A percentile compares a stretch with the other conserved stretches of the same genome.
These are phyloP conservation scores for Pelargonium fulgidum DNA, from an alignment of 441 rosid species.

Conservation along the genomic window DNA sequence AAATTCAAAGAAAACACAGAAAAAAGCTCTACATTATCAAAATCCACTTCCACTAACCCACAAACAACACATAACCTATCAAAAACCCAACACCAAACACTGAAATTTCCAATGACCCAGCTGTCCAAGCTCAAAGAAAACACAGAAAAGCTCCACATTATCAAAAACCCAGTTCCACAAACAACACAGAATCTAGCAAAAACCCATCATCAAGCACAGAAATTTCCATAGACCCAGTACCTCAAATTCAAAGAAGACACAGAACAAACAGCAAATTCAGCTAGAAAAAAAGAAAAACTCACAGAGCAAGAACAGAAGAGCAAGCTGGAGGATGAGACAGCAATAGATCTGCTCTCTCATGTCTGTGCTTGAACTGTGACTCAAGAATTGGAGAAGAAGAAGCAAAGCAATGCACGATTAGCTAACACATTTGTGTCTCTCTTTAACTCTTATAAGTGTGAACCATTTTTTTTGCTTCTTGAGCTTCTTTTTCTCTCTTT, in stretches of 20 bases:
- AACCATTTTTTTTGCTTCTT: no score
- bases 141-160: neutral
- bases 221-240: no score
- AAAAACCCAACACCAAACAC: neutral
- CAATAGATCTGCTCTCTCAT: slow-evolving; percentile 18
- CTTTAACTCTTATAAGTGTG: no score
- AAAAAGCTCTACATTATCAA: neutral
- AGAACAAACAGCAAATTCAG: neutral
- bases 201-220: no score
- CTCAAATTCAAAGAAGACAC: neutral
- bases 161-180: no score
- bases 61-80: no score
- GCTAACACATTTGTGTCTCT: neutral
- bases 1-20: neutral
- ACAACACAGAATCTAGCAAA: no score
- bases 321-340: slow-evolving; percentile 9
- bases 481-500: no score
- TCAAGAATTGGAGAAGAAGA: neutral
- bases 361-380: neutral
- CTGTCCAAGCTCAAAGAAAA: neutral
- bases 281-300: slow-evolving; percentile 9
- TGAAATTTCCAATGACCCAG: neutral
- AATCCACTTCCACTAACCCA: neutral
- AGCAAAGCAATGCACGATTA: neutral
- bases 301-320: slow-evolving; percentile 21